phyloP scores from a whole-genome alignment of 805 yeast genomes.

The Metschnikowia peoriensis region DNA sequence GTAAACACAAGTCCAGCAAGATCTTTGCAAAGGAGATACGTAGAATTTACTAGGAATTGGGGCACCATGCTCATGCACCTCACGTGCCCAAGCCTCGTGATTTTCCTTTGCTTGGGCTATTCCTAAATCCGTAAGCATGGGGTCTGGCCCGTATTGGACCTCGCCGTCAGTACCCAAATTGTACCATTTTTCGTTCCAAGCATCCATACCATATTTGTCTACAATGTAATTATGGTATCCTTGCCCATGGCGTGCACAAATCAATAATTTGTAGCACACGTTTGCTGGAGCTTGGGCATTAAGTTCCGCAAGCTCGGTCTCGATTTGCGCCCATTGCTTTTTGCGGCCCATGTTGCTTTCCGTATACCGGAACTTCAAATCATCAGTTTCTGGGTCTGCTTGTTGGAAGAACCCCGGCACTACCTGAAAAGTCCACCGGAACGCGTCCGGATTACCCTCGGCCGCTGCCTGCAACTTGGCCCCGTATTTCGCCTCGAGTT shows the following conservation, averaged over 20 bases:
- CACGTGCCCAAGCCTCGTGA: slow-evolving; percentile 41
- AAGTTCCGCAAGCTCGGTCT: slow-evolving; percentile 29
- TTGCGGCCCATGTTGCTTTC: slow-evolving; percentile 44
- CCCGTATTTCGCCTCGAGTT: slow-evolving; percentile 11
- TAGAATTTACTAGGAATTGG: slow-evolving; percentile 57
- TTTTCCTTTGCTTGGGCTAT: slow-evolving; percentile 53
- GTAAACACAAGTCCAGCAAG: slow-evolving; percentile 52
- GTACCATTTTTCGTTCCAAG: slow-evolving; percentile 60
- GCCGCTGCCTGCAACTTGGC: slow-evolving; percentile 2
- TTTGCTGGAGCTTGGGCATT: slow-evolving; percentile 34
- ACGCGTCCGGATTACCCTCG: slow-evolving; percentile 3
- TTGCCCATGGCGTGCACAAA: slow-evolving; percentile 68
- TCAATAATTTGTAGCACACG: slow-evolving; percentile 47
- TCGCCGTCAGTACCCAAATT: slow-evolving; percentile 52
- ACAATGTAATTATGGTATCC: slow-evolving; percentile 63
- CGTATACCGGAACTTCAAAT: slow-evolving; percentile 43
- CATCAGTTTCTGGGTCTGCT: slow-evolving; percentile 43
- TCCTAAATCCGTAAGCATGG: slow-evolving; percentile 56
- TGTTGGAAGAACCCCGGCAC: slow-evolving; percentile 53
- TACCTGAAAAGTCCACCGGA: slow-evolving; percentile 45
- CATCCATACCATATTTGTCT: slow-evolving; percentile 50
- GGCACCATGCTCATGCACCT: slow-evolving; percentile 44
- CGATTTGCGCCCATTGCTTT: slow-evolving; percentile 41
- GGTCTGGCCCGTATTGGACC: slow-evolving; percentile 58
- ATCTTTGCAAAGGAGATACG: slow-evolving; percentile 63